Evolutionary conservation across 768 basidiomycete genomes (phyloP).

Genomic region (Leccinum incarnatum): DNA sequence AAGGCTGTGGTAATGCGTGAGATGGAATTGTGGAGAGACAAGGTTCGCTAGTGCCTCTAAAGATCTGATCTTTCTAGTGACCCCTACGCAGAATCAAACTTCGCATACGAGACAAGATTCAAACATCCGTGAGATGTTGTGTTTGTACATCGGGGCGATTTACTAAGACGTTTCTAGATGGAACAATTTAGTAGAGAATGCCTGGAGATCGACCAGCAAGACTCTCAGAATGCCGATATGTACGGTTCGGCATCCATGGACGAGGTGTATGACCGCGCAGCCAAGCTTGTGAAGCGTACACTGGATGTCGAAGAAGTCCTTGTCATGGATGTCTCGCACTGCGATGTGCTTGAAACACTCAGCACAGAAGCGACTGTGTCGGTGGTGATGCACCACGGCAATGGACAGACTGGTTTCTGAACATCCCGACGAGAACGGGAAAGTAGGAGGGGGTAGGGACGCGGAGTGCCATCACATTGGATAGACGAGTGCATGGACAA

Average conservation of each 20-base stretch:
- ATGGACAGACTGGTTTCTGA: constrained; percentile 35
- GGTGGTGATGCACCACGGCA: constrained; percentile 69
- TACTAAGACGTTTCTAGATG: constrained; percentile 52
- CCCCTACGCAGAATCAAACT: constrained; percentile 66
- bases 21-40: constrained; percentile 94
- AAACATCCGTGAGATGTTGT: constrained; percentile 63
- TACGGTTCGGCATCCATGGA: constrained; percentile 61
- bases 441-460: no score
- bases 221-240: constrained; percentile 24
- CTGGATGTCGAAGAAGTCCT: constrained; percentile 91
- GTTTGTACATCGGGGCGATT: not conserved
- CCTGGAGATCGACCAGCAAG: constrained; percentile 74
- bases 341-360: constrained; percentile 78
- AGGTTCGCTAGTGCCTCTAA: constrained; percentile 42
- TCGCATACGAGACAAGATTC: constrained; percentile 86
- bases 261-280: constrained; percentile 86
- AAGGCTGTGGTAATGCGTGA: constrained; percentile 89
- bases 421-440: no score
- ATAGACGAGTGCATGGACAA: no score
- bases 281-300: constrained; percentile 83
- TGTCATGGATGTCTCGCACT: constrained; percentile 90
- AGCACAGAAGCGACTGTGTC: constrained; percentile 58
- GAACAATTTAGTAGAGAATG: constrained; percentile 95
- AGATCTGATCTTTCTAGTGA: not conserved
- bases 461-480: no score